Conservation (phyloP, 192 early-diverging fungal genomes). For the Backusella macrospora region DNA sequence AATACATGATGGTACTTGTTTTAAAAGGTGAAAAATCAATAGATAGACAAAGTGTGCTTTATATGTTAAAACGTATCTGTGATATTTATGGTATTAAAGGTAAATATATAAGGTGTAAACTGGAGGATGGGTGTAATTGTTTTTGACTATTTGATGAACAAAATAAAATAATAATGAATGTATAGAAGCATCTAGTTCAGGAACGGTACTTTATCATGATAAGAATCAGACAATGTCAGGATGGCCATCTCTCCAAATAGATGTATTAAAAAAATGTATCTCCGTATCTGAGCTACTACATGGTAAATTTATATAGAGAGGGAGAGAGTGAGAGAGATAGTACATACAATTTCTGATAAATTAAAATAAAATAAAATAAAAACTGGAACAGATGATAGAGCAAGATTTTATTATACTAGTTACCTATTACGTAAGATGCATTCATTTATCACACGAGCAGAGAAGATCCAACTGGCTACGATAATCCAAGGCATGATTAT, state of each 20-base stretch:
- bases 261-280: slow-evolving; percentile 73
- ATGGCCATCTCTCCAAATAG: slow-evolving; percentile 79
- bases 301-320: slow-evolving; percentile 21
- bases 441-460: slow-evolving; percentile 56
- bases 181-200: background rate
- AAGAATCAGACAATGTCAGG: slow-evolving; percentile 42
- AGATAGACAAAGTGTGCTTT: slow-evolving; percentile 47
- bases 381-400: slow-evolving; percentile 39
- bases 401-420: slow-evolving; percentile 61
- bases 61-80: slow-evolving; percentile 62
- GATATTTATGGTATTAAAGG: slow-evolving; percentile 63
- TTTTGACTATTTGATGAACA: too few species aligned
- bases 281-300: slow-evolving; percentile 63
- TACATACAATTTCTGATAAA: too few species aligned
- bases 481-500: slow-evolving; percentile 55
- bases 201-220: background rate
- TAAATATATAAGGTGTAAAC: slow-evolving; percentile 18
- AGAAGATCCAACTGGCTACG: slow-evolving; percentile 61
- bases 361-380: too few species aligned
- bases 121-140: too few species aligned
- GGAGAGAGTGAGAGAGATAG: too few species aligned
- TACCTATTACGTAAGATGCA: slow-evolving; percentile 65
- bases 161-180: background rate
- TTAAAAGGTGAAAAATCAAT: background rate
- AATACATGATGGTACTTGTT: slow-evolving; percentile 9